Conservation (phyloP, 306 rosid genomes). For the Carpinus fangiana region DNA sequence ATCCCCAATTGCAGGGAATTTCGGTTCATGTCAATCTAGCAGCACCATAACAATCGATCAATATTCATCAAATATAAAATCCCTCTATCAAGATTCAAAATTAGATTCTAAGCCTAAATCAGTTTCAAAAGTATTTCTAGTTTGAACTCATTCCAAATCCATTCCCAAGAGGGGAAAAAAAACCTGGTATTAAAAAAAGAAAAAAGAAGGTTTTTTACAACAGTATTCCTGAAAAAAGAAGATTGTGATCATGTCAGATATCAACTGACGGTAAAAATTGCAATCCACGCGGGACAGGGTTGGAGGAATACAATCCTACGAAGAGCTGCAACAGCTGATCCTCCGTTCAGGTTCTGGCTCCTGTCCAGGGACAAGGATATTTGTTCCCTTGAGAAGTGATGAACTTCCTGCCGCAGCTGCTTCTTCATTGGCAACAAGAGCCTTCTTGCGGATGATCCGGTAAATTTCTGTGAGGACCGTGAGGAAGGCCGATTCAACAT, state of each 20-base stretch:
- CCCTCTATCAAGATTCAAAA: no score
- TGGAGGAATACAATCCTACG: constrained; percentile 27
- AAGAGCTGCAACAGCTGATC: constrained; percentile 62
- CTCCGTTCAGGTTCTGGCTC: constrained; percentile 51
- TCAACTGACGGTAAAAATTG: neutral
- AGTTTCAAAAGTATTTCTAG: no score
- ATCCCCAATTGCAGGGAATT: no score
- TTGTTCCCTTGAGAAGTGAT: constrained; percentile 64
- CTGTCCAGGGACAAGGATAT: constrained; percentile 54
- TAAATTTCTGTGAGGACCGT: constrained; percentile 82
- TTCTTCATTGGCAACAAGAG: constrained; percentile 59
- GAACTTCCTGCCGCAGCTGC: constrained; percentile 56
- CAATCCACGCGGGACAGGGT: constrained; percentile 19
- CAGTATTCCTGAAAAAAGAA: constrained; percentile 11
- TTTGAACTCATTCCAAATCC: neutral
- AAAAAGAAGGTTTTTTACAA: neutral
- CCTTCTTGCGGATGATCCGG: constrained; percentile 57
- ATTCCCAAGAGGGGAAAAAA: neutral
- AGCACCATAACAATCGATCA: no score
- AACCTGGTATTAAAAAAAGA: neutral
- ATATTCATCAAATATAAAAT: no score
- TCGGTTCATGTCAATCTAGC: no score
- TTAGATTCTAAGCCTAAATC: no score
- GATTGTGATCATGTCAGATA: constrained; percentile 14
- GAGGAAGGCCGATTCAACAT: constrained; percentile 80